Conservation (phyloP, 2,329 filamentous ascomycete species). For the Plenodomus lindquistii region DNA sequence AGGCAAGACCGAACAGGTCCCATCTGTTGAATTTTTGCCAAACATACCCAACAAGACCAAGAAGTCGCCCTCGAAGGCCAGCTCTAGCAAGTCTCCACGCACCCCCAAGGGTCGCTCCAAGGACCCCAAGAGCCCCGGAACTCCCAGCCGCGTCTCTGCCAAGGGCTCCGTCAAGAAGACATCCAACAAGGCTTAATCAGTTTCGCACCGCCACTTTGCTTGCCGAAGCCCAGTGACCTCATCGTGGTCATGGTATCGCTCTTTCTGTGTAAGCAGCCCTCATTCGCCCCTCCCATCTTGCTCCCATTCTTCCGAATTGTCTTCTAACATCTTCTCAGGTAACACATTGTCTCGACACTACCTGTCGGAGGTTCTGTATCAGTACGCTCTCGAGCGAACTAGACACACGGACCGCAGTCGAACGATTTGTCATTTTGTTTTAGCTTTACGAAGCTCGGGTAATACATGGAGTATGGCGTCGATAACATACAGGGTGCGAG, state of each 20-base stretch:
- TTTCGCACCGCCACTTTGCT: neutral
- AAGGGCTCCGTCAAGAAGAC: constrained; percentile 34
- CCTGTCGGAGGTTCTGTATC: neutral
- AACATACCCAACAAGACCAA: constrained; percentile 25
- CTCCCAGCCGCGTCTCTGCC: constrained; percentile 18
- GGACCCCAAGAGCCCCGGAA: constrained; percentile 9
- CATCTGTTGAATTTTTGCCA: constrained; percentile 38
- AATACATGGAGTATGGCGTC: neutral
- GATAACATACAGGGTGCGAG: neutral
- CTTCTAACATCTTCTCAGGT: neutral
- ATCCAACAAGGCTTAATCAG: constrained; percentile 12
- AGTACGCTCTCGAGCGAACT: constrained; percentile 1
- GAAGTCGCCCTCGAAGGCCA: constrained; percentile 12
- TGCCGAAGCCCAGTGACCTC: neutral
- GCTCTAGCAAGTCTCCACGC: constrained; percentile 6
- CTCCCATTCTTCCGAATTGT: neutral
- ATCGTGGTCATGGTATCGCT: neutral
- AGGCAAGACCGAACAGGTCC: constrained; percentile 30
- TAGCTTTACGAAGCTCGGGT: neutral
- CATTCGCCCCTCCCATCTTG: neutral
- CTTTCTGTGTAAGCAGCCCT: neutral
- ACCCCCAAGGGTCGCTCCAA: constrained; percentile 1
- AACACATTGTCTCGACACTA: neutral
- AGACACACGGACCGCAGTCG: constrained; percentile 1
- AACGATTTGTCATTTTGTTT: neutral